A percentile compares a stretch with the other conserved stretches of the same genome.
Evolutionary conservation across 257 asterid species (phyloP).

Genomic region (Ophiorrhiza pumila): DNA sequence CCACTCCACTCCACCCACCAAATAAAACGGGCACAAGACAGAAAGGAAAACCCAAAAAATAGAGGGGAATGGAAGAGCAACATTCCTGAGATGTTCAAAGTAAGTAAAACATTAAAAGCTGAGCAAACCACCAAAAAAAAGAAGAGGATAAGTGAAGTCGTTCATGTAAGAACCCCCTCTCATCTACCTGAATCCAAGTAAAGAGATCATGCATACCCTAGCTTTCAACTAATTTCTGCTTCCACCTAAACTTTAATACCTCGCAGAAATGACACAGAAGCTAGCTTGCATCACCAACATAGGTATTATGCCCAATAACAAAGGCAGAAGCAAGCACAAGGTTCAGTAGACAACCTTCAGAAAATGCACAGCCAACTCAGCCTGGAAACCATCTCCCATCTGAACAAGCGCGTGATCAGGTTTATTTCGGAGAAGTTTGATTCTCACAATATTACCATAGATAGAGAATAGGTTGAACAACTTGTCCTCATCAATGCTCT

Average conservation of each 20-base stretch:
- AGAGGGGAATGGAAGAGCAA: neutral
- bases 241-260: neutral
- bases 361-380: conserved; percentile 96
- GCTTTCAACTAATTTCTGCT: neutral
- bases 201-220: too few relatives aligned
- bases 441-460: conserved; percentile 84
- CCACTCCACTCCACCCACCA: neutral
- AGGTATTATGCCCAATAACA: neutral
- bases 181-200: too few relatives aligned
- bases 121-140: neutral
- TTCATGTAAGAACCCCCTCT: too few relatives aligned
- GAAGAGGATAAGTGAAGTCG: neutral
- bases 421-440: conserved; percentile 91
- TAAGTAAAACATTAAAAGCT: too few relatives aligned
- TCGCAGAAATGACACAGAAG: neutral
- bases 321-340: neutral
- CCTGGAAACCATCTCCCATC: conserved; percentile 99
- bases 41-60: neutral
- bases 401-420: conserved; percentile 96
- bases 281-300: neutral
- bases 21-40: neutral
- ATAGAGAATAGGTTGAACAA: conserved; percentile 90
- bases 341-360: conserved; percentile 52
- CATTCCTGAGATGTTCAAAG: neutral
- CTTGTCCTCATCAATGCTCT: conserved; percentile 89